Base-by-base conservation (phyloP, 805 yeast genomes). In the Pichia heedii region DNA sequence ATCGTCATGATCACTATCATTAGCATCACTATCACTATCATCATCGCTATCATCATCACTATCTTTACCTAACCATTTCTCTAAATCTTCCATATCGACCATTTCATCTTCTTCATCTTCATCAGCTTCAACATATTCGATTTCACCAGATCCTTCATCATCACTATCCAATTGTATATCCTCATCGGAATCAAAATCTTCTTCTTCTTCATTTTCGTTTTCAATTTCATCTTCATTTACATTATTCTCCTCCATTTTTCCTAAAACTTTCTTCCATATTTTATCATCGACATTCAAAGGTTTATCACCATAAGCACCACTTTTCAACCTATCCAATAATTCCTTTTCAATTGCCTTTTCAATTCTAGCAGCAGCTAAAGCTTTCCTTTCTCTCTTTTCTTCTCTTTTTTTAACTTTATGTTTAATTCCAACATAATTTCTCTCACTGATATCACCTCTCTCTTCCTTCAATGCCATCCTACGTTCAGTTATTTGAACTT, bases 251-350 rank as follows among this genome's bases (percentile, higher is more conserved):
- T 81, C 80, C 53, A 75, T 74, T 50, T 69, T 74, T 48, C 89
- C 88, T 69, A 93, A 76, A 21, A 93, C 94, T 69, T 81, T 85
- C 74, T 83, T 82, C 98, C 98, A 93, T 47, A 93, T 79, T 66
- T 81, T 81, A 58, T 90, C 96, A 56, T 93, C 97, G 32, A 93
- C 97, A 58, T 93, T 93, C 60, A 93, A 71, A 44, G 98, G 98
- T 64, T 90, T 86, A 60, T 93, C 97, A 52, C 98, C 98, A 61
- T 93, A 93, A 2, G 97, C 97, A 48, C 98, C 98, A 58, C 90
- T 80, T 78, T 93, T 93, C 58, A 93, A 76, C 65, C 98, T 80
- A 43, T 89, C 96, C 58, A 93, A 72, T 52, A 93, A 74, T 65
- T 93, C 98, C 67, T 87, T 87, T 66, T 93, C 98, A 54, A 93